Base-by-base conservation (phyloP, 1,139 yeast species). In the Scheffersomyces quercinus region DNA sequence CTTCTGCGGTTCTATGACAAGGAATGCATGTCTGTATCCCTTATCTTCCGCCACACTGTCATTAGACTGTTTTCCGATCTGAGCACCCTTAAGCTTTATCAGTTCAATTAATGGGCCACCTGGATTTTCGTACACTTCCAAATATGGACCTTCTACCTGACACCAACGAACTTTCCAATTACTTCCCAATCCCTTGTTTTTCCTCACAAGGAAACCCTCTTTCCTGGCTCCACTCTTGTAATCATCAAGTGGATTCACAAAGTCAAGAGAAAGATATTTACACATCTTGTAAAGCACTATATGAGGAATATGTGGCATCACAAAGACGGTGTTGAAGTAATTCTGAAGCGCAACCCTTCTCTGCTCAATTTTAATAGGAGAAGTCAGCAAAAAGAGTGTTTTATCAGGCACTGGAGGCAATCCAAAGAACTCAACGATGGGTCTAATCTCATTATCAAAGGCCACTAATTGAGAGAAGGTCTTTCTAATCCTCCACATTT, bases 91-190 rank as follows among this genome's bases (percentile, higher is more conserved):
- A n/a, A 88, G 64, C 43, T 72, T 70, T 11, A 88, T 79, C 10
- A 74, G 70, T 45, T 88, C 93, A n/a, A 75, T 56, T 10, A 79
- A 53, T 3, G 73, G 64, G 1, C 87, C 88, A 5, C 82, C 83
- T 1, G 85, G 83, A 4, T 62, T 58, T 34, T 86, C 95, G 50
- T 74, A 79, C 30, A 85, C 71, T 45, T 83, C 83, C 45, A 89
- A 66, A 32, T 60, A 64, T 0, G 84, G 81, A 0, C 88, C 88
- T 49, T 84, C 88, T 12, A 87, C 76, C 36, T 81, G 82, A 61
- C 88, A 87, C 75, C 86, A 87, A 40, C 89, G 67, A 5, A 83
- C 73, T 55, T 82, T 85, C 97, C 97, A 89, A 35, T 76, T 77
- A 9, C 75, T 44, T 65, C 85, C 70, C 70, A 77, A 51, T 66